Evolutionary conservation across 176 grass and related monocot species (phyloP), one percentile per base, ranked within the genome.

Genomic region (Oryza brachyantha): DNA sequence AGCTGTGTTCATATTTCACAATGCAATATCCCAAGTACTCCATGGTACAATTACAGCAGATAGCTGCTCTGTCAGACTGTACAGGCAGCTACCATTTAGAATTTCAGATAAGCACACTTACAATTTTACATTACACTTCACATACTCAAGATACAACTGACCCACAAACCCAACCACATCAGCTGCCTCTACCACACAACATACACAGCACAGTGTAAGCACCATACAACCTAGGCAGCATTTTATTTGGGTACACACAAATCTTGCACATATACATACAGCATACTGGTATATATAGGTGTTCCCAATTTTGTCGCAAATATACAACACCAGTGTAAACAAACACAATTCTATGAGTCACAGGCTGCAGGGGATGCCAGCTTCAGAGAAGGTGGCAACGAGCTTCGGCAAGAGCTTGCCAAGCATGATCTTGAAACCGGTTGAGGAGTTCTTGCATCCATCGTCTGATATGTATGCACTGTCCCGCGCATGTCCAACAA

Each of bases 391-490:
- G 54, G 78, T 63, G 9, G 59, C n/a, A 11, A 81, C 25, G 41
- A 99, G 96, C 81, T 93, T 87, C 39, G 88, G 92, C 66, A 93
- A 31, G 59, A 95, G 88, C 82, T 99, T 99, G 46, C 74, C 79
- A 52, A 95, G 92, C 90, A 89, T 91, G 46, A 91, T 87, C 90
- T 93, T 95, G 77, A 99, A 99, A 38, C 90, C 92, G 2, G 84
- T 86, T n/a, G 95, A 97, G 39, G 80, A 94, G 72, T 34, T 84
- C 70, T 85, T 91, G 66, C 25, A 78, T 66, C 66, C 64, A 22
- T 86, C 81, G 3, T 85, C 83, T 3, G 86, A 80, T 42, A 87
- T 41, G 29, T 87, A 88, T 19, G 39, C 26, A 0, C 52, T 71
- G 60, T 84, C 73, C 3, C 10, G 71, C 0, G 79, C 63, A 45